Evolutionary conservation across 805 yeast species (phyloP), one percentile per base, ranked within the genome.

Genomic region (Crinitomyces ghanaensis): DNA sequence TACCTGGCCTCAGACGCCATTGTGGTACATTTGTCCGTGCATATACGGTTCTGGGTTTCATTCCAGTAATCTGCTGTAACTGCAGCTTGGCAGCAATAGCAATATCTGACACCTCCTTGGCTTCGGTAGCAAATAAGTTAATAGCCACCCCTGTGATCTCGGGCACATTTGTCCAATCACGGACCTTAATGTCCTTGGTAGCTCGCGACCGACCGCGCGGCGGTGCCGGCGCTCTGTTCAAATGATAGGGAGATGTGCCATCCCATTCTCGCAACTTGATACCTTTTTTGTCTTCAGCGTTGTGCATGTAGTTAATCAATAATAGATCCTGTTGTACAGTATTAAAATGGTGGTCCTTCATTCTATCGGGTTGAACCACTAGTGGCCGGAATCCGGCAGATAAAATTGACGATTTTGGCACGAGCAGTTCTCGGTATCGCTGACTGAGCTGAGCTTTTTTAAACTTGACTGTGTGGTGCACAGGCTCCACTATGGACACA

Each of bases 61-160:
- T 74, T 40, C 94, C 94, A n/a, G 98, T 88, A 49, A 91, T 80
- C 56, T 88, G 97, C 48, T 91, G 93, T 37, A 91, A 53, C 59
- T 81, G 88, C 39, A 83, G 66, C 33, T 73, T 65, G 7, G 93
- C 83, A 21, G 85, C 69, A 36, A 85, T 70, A 19, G 84, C 82
- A 40, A 74, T 64, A 60, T 84, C 76, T 28, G 74, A 68, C 47
- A 77, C 74, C 37, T 70, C 75, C 44, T 71, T 72, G 16, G 61
- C 60, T 16, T 42, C 74, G 45, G 71, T 74, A 30, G 73, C 88
- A 50, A 72, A 88, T 48, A 93, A 73, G 56, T 81, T 82, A 48
- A 91, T 62, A 25, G 71, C 65, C 27, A 93, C 67, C n/a, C 71
- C 64, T 35, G 69, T 65, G 29, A 91, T 60, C 38, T 63, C 66